These are phyloP conservation scores for Mycena vitilis DNA, from an alignment of 768 basidiomycete species.

Conservation along the genomic window DNA sequence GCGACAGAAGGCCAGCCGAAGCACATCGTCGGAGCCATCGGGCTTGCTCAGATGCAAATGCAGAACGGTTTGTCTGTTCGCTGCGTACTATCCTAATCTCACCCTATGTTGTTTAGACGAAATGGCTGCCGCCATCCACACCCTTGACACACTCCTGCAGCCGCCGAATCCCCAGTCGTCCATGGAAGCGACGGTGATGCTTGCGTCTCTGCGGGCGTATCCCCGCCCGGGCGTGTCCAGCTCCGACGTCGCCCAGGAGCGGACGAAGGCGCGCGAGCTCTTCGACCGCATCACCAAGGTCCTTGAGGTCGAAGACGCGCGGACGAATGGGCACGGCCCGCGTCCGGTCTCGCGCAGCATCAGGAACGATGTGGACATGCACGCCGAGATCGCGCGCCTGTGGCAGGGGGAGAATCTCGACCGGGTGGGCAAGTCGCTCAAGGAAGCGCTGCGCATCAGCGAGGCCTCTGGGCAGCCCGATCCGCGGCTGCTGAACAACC, in stretches of 20 bases:
- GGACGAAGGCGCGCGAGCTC: slow-evolving; percentile 78
- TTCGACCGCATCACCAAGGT: slow-evolving; percentile 80
- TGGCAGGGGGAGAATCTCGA: slow-evolving; percentile 89
- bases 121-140: slow-evolving; percentile 86
- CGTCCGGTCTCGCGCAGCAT: slow-evolving; percentile 64
- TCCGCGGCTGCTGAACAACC: slow-evolving; percentile 82
- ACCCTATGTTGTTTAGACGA: slow-evolving; percentile 63
- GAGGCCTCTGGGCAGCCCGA: slow-evolving; percentile 63
- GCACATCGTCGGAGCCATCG: slow-evolving; percentile 83
- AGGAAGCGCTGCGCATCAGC: slow-evolving; percentile 77
- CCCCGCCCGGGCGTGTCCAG: slow-evolving; percentile 84
- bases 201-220: slow-evolving; percentile 89
- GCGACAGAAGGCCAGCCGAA: slow-evolving; percentile 79
- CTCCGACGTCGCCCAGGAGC: slow-evolving; percentile 79
- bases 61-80: slow-evolving; percentile 67
- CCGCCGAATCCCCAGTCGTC: slow-evolving; percentile 73
- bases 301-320: slow-evolving; percentile 71
- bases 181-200: slow-evolving; percentile 87
- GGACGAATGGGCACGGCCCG: slow-evolving; percentile 54
- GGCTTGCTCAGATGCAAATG: slow-evolving; percentile 89
- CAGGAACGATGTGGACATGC: slow-evolving; percentile 86
- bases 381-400: slow-evolving; percentile 88
- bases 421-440: slow-evolving; percentile 76
- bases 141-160: slow-evolving; percentile 81
- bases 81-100: background rate